Conservation (phyloP, 1,284 basidiomycete genomes). For the Apiotrichum montevideense region DNA sequence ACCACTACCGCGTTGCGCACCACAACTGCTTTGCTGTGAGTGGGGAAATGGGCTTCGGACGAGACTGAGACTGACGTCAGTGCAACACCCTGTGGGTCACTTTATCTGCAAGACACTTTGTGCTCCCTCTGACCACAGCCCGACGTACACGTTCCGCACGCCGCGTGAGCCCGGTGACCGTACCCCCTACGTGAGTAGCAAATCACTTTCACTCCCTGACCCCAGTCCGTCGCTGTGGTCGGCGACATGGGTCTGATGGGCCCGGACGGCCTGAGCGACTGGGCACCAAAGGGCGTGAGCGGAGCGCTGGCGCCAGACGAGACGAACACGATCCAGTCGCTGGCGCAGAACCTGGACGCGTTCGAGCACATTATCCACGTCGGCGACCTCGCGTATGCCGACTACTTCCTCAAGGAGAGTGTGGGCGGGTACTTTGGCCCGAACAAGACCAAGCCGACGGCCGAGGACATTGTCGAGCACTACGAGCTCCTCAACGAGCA, state of each 20-base stretch:
- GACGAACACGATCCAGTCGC: slow-evolving; percentile 33
- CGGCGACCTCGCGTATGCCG: slow-evolving; percentile 32
- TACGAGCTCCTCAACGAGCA: slow-evolving; percentile 35
- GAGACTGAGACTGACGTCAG: background rate
- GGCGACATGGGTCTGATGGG: slow-evolving; percentile 37
- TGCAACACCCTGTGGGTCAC: slow-evolving; percentile 17
- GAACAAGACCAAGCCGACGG: slow-evolving; percentile 6
- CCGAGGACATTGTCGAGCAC: slow-evolving; percentile 13
- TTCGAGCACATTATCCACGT: slow-evolving; percentile 26
- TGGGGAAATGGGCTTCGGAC: background rate
- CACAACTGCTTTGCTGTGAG: slow-evolving; percentile 18
- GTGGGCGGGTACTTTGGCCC: slow-evolving; percentile 26
- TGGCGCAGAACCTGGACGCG: slow-evolving; percentile 24
- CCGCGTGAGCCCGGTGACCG: slow-evolving; percentile 17
- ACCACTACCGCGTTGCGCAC: slow-evolving; percentile 28
- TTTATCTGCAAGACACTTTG: background rate
- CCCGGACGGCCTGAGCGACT: slow-evolving; percentile 28
- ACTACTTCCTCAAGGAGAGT: slow-evolving; percentile 28
- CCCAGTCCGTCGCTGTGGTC: slow-evolving; percentile 22
- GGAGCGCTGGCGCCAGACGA: slow-evolving; percentile 22
- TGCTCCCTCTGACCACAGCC: background rate
- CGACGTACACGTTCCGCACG: slow-evolving; percentile 25
- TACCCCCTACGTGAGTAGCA: slow-evolving; percentile 13
- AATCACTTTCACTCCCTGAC: background rate
- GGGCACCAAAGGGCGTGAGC: slow-evolving; percentile 17